Conservation (phyloP, 129 eudicot genomes). For the Deinandra increscens region DNA sequence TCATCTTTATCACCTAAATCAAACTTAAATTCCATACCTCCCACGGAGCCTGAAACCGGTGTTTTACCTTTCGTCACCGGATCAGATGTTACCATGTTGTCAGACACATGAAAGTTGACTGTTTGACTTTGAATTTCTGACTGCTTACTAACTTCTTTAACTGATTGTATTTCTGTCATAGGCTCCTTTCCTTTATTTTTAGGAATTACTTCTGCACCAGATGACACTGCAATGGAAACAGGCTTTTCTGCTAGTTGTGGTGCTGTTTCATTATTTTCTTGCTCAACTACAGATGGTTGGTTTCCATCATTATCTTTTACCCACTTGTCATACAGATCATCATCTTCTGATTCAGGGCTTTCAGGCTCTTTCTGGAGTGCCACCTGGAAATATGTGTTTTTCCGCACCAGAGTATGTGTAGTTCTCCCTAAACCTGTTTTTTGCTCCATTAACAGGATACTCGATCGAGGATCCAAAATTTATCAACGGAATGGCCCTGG, state of each 20-base stretch:
- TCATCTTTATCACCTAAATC: conserved; percentile 40
- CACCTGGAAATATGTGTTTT: conserved; percentile 27
- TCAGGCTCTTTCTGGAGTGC: conserved; percentile 30
- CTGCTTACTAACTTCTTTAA: conserved; percentile 19
- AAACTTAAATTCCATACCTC: conserved; percentile 15
- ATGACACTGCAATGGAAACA: conserved; percentile 16
- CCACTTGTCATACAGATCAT: conserved; percentile 59
- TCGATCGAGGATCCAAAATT: conserved; percentile 38
- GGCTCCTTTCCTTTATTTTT: conserved; percentile 35
- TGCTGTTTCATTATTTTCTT: conserved; percentile 21
- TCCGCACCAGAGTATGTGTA: conserved; percentile 27
- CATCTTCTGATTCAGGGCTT: conserved; percentile 54
- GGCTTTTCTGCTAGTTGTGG: conserved; percentile 23
- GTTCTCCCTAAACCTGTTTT: conserved; percentile 29
- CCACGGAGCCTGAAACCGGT: conserved; percentile 6
- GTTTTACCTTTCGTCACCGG: neutral
- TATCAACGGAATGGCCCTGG: conserved; percentile 63
- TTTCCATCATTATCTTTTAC: conserved; percentile 37
- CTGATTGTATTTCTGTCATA: conserved; percentile 27
- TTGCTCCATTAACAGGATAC: conserved; percentile 22
- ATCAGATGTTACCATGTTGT: conserved; percentile 12
- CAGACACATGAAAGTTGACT: conserved; percentile 10
- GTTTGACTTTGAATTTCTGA: conserved; percentile 18
- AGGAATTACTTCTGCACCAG: conserved; percentile 15
- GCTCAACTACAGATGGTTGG: conserved; percentile 30